Conservation (phyloP, 2,329 filamentous ascomycete species). For the Teratosphaeria epicoccoides region DNA sequence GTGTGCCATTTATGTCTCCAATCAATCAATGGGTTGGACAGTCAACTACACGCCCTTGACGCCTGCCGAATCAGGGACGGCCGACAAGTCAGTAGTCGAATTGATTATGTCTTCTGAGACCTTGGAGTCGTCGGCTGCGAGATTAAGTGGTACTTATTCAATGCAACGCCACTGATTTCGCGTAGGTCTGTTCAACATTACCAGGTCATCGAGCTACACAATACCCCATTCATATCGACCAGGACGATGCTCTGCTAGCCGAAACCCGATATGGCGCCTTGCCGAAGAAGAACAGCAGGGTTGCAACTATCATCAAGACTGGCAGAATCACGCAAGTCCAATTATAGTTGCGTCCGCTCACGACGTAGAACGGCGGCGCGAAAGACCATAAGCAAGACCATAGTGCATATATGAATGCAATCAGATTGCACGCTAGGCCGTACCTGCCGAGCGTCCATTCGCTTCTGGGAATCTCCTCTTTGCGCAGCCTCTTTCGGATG, state of each 20-base stretch:
- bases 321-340: slow-evolving; percentile 40
- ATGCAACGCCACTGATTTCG: no score
- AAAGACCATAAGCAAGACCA: slow-evolving; percentile 31
- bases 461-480: slow-evolving; percentile 26
- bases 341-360: slow-evolving; percentile 36
- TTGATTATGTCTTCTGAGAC: no score
- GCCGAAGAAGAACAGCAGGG: slow-evolving; percentile 4
- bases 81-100: no score
- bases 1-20: not conserved
- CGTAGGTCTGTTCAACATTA: not conserved
- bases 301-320: slow-evolving; percentile 9
- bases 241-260: not conserved
- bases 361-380: slow-evolving; percentile 31
- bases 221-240: not conserved
- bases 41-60: no score
- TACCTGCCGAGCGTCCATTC: slow-evolving; percentile 29
- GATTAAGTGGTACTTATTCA: no score
- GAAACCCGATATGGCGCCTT: not conserved
- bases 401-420: slow-evolving; percentile 26
- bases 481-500: slow-evolving; percentile 27
- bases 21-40: no score
- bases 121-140: no score
- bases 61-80: no score
- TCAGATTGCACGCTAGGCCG: slow-evolving; percentile 29
- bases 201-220: not conserved